Percentiles rank a stretch among this genome's conserved stretches.
phyloP scores from a whole-genome alignment of 257 asterid genomes.

The Fraxinus americana region DNA sequence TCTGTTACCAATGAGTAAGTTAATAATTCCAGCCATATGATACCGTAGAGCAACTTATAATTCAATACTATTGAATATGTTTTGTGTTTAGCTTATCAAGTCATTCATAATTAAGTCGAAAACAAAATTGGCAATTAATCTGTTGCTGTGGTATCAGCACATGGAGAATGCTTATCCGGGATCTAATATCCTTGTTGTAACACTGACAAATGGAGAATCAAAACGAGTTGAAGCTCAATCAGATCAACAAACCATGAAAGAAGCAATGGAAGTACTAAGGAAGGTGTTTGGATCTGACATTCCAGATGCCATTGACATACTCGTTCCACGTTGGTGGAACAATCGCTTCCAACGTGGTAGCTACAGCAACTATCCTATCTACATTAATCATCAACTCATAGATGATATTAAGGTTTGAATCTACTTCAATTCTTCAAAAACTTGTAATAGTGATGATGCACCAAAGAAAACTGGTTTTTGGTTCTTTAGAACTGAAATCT shows the following conservation, averaged over 20 bases:
- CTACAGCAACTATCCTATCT: slow-evolving; percentile 83
- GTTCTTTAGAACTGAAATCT: not conserved
- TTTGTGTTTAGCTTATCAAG: not conserved
- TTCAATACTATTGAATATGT: not conserved
- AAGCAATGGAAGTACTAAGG: slow-evolving; percentile 89
- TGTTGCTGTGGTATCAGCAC: slow-evolving; percentile 59
- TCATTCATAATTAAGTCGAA: not conserved
- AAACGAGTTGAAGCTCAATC: slow-evolving; percentile 85
- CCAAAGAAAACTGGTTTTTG: not conserved
- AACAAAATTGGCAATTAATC: slow-evolving; percentile 22
- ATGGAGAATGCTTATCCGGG: slow-evolving; percentile 97
- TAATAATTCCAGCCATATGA: too few relatives aligned
- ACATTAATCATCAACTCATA: slow-evolving; percentile 56
- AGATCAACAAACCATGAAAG: slow-evolving; percentile 68
- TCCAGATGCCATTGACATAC: slow-evolving; percentile 71
- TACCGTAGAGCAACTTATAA: not conserved
- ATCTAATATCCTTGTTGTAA: slow-evolving; percentile 84
- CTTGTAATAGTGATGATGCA: not conserved
- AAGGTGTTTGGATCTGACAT: slow-evolving; percentile 82
- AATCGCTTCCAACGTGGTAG: slow-evolving; percentile 91
- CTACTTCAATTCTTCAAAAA: not conserved
- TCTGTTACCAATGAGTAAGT: too few relatives aligned
- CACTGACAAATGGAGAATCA: slow-evolving; percentile 88
- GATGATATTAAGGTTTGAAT: slow-evolving; percentile 65
- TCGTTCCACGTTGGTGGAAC: slow-evolving; percentile 97